Evolutionary conservation across 176 grass and related monocot species (phyloP).

Genomic region (Panicum miliaceum): DNA sequence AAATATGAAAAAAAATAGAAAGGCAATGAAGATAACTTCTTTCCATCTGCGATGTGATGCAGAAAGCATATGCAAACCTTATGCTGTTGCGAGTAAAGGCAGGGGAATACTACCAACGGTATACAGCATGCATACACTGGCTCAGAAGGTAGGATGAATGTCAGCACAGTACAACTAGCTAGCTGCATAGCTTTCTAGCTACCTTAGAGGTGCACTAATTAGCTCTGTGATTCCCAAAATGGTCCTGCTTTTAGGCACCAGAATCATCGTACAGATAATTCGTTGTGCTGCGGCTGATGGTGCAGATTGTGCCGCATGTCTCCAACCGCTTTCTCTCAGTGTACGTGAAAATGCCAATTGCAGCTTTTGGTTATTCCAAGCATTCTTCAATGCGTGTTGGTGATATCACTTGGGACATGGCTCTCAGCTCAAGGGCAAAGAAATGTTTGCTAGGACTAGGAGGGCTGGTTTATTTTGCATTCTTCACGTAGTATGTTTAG

Average conservation of each 20-base stretch:
- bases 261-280: conserved; percentile 43
- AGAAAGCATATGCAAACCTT: conserved; percentile 2
- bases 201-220: conserved; percentile 22
- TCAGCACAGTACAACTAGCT: background rate
- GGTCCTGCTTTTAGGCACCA: background rate
- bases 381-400: conserved; percentile 24
- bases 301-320: conserved; percentile 38
- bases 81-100: background rate
- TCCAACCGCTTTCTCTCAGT: conserved; percentile 18
- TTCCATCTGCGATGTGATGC: background rate
- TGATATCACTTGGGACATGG: background rate
- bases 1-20: background rate
- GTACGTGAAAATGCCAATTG: conserved; percentile 16
- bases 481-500: background rate
- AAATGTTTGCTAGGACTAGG: background rate
- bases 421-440: background rate
- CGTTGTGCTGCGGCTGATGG: conserved; percentile 18
- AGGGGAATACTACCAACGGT: background rate
- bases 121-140: background rate
- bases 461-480: background rate
- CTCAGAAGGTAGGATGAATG: conserved; percentile 13
- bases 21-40: background rate
- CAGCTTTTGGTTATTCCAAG: conserved; percentile 16
- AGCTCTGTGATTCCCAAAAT: background rate
- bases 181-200: background rate